Conservation (phyloP, 306 rosid species). For the Crataegus laevigata region DNA sequence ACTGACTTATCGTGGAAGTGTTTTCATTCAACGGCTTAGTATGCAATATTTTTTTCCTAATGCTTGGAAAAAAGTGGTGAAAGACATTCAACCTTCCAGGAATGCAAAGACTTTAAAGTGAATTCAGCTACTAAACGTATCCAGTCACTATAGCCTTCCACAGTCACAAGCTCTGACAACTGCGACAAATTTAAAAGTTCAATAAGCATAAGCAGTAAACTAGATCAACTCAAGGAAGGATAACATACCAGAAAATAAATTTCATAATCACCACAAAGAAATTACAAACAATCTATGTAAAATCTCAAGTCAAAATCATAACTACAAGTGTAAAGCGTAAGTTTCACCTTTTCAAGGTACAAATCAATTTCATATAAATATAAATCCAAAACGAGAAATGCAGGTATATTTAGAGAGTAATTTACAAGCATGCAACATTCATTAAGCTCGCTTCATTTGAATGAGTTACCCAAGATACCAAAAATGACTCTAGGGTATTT, state of each 20-base stretch:
- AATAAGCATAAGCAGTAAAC: slow-evolving; percentile 6
- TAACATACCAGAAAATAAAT: not conserved
- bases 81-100: slow-evolving; percentile 74
- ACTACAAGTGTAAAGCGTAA: not conserved
- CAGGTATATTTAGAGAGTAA: not conserved
- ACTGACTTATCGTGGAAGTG: not conserved
- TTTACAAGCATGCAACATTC: not conserved
- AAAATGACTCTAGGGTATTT: not conserved
- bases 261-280: not conserved
- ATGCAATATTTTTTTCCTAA: not conserved
- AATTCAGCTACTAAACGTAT: slow-evolving; percentile 83
- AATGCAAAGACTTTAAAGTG: slow-evolving; percentile 86
- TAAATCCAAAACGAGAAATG: not conserved
- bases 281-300: not conserved
- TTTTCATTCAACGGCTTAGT: not conserved
- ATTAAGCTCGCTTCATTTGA: not conserved
- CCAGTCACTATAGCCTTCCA: slow-evolving; percentile 95
- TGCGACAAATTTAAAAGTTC: slow-evolving; percentile 38
- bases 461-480: not conserved
- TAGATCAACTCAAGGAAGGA: not conserved
- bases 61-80: not conserved
- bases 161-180: slow-evolving; percentile 87
- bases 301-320: not conserved
- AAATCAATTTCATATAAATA: not conserved
- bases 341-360: not conserved